phyloP scores from a whole-genome alignment of 306 rosid species.

The Cucumis cinereus region DNA sequence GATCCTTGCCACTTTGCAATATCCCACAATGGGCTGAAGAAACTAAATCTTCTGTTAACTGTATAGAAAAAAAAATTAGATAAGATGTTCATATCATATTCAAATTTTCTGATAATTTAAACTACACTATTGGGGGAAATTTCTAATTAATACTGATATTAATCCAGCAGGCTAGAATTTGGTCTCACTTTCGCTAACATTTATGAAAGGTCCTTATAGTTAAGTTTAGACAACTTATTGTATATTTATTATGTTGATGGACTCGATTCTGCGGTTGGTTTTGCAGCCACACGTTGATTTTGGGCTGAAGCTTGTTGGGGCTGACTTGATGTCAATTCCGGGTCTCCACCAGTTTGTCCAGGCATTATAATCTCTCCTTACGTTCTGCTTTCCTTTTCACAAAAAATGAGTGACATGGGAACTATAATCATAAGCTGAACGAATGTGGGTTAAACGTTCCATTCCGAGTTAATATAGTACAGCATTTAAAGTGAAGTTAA shows the following conservation, averaged over 20 bases:
- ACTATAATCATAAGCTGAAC: not conserved
- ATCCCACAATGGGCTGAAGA: not conserved
- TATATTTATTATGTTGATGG: not conserved
- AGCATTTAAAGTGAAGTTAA: not conserved
- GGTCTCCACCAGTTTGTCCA: constrained; percentile 77
- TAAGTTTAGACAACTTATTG: not conserved
- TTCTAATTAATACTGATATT: not conserved
- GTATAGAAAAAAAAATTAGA: not conserved
- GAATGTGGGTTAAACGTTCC: not conserved
- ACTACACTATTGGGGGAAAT: not conserved
- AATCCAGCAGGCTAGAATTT: not conserved
- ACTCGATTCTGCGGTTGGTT: not conserved
- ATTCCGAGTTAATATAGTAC: not conserved
- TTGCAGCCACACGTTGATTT: constrained; percentile 90
- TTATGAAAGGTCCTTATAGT: not conserved
- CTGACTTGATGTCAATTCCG: constrained; percentile 90
- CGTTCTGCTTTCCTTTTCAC: not conserved
- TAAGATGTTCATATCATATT: not conserved
- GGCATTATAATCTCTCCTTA: constrained; percentile 25
- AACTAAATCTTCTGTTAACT: not conserved
- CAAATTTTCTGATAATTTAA: not conserved
- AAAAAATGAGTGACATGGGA: not conserved
- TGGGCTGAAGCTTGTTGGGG: constrained; percentile 73
- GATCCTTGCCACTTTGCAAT: not conserved
- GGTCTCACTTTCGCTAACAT: not conserved